Evolutionary conservation across 768 basidiomycete species (phyloP).

Genomic region (Suillus cothurnatus): DNA sequence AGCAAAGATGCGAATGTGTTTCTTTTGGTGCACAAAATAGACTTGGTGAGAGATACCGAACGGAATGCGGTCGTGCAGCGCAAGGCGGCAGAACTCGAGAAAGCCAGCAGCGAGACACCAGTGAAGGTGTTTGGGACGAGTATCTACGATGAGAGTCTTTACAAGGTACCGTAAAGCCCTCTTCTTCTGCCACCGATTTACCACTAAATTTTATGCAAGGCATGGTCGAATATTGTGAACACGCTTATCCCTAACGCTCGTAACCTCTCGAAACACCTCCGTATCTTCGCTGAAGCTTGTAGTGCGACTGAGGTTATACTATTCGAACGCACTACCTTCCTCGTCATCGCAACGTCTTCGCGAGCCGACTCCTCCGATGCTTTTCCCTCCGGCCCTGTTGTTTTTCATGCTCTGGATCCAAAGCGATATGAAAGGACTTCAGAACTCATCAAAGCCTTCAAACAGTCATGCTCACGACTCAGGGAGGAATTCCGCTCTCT

Average conservation of each 20-base stretch:
- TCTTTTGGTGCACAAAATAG: conserved; percentile 97
- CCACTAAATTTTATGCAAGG: conserved; percentile 49
- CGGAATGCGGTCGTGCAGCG: conserved; percentile 61
- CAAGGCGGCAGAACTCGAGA: conserved; percentile 73
- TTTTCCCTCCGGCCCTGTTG: conserved; percentile 34
- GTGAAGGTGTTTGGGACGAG: conserved; percentile 89
- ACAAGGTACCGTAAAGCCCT: conserved; percentile 61
- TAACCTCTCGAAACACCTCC: conserved; percentile 85
- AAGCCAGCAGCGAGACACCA: conserved; percentile 58
- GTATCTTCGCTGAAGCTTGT: conserved; percentile 84
- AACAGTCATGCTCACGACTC: conserved; percentile 84
- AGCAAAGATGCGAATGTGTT: conserved; percentile 87
- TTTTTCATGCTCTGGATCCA: conserved; percentile 54
- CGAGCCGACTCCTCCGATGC: conserved; percentile 35
- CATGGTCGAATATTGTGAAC: conserved; percentile 98
- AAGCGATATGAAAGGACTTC: conserved; percentile 86
- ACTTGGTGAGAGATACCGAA: conserved; percentile 70
- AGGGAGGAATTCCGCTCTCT: conserved; percentile 85
- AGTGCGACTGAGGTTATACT: conserved; percentile 92
- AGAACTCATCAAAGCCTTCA: conserved; percentile 95
- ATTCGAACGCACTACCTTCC: conserved; percentile 97
- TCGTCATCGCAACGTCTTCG: conserved; percentile 89
- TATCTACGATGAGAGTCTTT: conserved; percentile 96
- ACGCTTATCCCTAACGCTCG: conserved; percentile 93
- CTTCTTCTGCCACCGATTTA: conserved; percentile 7